These are phyloP conservation scores for Magnusiomyces starmeri DNA, from an alignment of 1,139 yeast genomes.

Conservation along the genomic window DNA sequence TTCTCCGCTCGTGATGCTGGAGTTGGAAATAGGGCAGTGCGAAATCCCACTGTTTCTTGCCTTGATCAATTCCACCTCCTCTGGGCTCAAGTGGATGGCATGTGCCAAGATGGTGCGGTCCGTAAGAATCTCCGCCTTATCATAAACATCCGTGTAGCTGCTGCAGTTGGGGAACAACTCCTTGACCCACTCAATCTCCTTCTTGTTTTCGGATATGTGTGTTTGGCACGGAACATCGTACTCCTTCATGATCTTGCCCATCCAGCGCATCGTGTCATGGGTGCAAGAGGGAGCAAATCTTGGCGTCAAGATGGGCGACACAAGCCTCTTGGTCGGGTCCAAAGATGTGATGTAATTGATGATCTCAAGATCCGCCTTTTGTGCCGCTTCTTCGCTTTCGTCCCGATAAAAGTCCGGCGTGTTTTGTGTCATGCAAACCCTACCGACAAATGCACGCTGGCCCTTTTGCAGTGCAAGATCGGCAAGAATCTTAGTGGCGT, in stretches of 20 bases:
- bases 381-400: conserved; percentile 46
- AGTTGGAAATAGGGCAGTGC: conserved; percentile 91
- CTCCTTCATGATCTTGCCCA: conserved; percentile 52
- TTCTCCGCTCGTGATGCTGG: conserved; percentile 85
- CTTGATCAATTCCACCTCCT: conserved; percentile 55
- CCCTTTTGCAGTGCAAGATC: conserved; percentile 59
- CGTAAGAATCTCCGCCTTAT: conserved; percentile 51
- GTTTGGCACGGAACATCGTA: conserved; percentile 71
- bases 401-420: conserved; percentile 68
- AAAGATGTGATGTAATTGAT: conserved; percentile 47
- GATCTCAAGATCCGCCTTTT: conserved; percentile 50
- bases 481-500: conserved; percentile 69
- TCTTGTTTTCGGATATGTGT: conserved; percentile 73
- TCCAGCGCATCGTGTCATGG: conserved; percentile 48
- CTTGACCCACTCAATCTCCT: conserved; percentile 71
- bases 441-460: conserved; percentile 86
- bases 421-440: conserved; percentile 82
- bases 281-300: conserved; percentile 91
- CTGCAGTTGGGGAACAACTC: conserved; percentile 63
- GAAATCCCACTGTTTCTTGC: conserved; percentile 61
- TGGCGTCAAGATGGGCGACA: conserved; percentile 80
- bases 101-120: conserved; percentile 78
- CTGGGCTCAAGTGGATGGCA: conserved; percentile 64
- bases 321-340: conserved; percentile 45
- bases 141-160: conserved; percentile 72